Conservation (phyloP, 768 basidiomycete species). For the Amanita pseudoporphyria region DNA sequence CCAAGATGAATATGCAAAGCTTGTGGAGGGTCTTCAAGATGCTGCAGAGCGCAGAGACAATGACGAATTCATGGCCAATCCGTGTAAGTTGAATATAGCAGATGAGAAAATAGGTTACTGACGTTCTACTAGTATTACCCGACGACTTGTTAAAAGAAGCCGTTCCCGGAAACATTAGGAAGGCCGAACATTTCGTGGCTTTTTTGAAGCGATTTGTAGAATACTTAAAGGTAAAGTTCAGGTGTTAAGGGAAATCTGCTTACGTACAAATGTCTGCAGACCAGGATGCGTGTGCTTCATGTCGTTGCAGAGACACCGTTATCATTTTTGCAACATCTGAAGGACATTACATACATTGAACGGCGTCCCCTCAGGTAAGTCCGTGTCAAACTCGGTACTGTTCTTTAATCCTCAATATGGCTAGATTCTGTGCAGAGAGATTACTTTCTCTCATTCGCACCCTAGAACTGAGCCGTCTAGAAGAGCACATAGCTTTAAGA, state of each 20-base stretch:
- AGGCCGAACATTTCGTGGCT: conserved; percentile 98
- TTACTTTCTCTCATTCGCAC: conserved; percentile 91
- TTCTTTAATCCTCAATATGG: background rate
- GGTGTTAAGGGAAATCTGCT: background rate
- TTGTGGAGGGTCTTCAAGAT: conserved; percentile 90
- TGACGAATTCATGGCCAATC: conserved; percentile 84
- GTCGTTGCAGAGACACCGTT: conserved; percentile 97
- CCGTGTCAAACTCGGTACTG: background rate
- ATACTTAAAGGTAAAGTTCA: conserved; percentile 74
- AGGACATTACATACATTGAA: conserved; percentile 98
- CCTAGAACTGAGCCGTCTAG: conserved; percentile 77
- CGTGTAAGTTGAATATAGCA: conserved; percentile 39
- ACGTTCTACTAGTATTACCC: conserved; percentile 58
- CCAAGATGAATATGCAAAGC: conserved; percentile 92
- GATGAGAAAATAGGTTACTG: background rate
- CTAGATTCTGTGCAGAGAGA: conserved; percentile 93
- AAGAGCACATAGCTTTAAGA: conserved; percentile 87
- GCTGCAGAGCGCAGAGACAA: conserved; percentile 52
- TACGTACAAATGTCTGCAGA: conserved; percentile 35
- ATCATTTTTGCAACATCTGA: conserved; percentile 95
- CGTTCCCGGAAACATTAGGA: conserved; percentile 94
- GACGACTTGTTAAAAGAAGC: conserved; percentile 94
- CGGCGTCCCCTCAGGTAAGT: conserved; percentile 78
- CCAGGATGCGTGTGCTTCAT: conserved; percentile 97
- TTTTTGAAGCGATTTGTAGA: conserved; percentile 98